These are phyloP conservation scores for Suillus subaureus DNA, from an alignment of 768 basidiomycete species.

Conservation along the genomic window DNA sequence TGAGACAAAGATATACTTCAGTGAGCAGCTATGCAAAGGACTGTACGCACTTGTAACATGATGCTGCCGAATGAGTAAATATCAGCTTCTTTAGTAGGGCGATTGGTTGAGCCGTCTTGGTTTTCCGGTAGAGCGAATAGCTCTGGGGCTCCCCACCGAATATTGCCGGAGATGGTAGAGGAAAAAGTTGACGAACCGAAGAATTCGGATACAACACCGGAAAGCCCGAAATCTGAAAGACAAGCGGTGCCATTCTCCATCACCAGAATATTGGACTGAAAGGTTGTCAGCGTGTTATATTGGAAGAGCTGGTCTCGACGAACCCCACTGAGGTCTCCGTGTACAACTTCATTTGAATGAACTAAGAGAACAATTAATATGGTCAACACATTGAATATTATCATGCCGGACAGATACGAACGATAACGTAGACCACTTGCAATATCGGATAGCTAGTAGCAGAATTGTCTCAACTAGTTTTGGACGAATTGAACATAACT, in stretches of 20 bases:
- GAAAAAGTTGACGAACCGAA: constrained; percentile 32
- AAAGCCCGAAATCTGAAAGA: constrained; percentile 49
- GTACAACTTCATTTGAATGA: constrained; percentile 6
- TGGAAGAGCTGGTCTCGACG: neutral
- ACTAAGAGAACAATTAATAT: neutral
- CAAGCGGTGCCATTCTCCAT: constrained; percentile 39
- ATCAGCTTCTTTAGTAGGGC: constrained; percentile 10
- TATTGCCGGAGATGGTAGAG: constrained; percentile 37
- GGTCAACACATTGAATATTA: neutral
- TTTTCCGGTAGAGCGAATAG: constrained; percentile 24
- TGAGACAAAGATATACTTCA: neutral
- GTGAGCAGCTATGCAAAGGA: neutral
- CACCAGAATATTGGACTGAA: constrained; percentile 48
- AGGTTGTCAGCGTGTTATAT: constrained; percentile 1
- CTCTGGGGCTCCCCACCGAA: constrained; percentile 46
- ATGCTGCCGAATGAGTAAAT: constrained; percentile 30
- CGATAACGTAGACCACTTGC: constrained; percentile 4
- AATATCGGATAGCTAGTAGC: neutral
- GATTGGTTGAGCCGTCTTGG: constrained; percentile 20
- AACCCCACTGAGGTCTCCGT: constrained; percentile 14
- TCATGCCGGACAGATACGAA: neutral
- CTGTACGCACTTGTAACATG: constrained; percentile 6
- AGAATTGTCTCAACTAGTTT: neutral
- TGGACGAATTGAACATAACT: constrained; percentile 2
- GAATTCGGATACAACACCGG: constrained; percentile 31